These are phyloP conservation scores for Lentinus tigrinus DNA, from an alignment of 768 basidiomycete genomes.

Conservation along the genomic window DNA sequence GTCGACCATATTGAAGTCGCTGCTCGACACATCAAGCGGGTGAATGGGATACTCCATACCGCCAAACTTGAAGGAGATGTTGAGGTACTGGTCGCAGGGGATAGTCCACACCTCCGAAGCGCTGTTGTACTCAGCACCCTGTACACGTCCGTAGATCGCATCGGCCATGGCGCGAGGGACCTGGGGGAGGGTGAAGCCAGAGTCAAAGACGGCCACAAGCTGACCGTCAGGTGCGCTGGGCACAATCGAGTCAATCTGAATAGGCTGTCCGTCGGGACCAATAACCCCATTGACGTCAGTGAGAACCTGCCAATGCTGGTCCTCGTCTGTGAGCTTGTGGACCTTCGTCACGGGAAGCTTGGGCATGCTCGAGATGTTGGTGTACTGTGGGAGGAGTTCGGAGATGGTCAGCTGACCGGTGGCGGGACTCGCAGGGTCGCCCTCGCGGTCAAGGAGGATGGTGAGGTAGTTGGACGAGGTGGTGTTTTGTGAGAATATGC, in stretches of 20 bases:
- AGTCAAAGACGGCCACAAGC: too few species aligned
- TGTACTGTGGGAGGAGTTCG: slow-evolving; percentile 50
- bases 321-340: slow-evolving; percentile 29
- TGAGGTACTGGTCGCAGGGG: slow-evolving; percentile 63
- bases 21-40: slow-evolving; percentile 58
- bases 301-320: slow-evolving; percentile 67
- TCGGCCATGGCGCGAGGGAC: slow-evolving; percentile 46
- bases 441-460: slow-evolving; percentile 59
- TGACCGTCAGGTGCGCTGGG: too few species aligned
- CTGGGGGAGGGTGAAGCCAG: not conserved
- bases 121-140: slow-evolving; percentile 49
- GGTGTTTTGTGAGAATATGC: slow-evolving; percentile 60
- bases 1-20: slow-evolving; percentile 27
- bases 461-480: slow-evolving; percentile 62
- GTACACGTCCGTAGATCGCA: slow-evolving; percentile 57
- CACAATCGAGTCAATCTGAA: too few species aligned
- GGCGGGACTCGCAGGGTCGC: slow-evolving; percentile 50
- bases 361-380: slow-evolving; percentile 48
- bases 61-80: slow-evolving; percentile 62
- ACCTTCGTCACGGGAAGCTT: slow-evolving; percentile 47
- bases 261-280: slow-evolving; percentile 66
- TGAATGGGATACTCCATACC: slow-evolving; percentile 60
- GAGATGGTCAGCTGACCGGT: slow-evolving; percentile 66
- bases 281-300: slow-evolving; percentile 62
- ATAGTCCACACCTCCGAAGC: slow-evolving; percentile 49